Evolutionary conservation across 768 basidiomycete genomes (phyloP), one percentile per base, ranked within the genome.

Genomic region (Leccinum rimulosum): DNA sequence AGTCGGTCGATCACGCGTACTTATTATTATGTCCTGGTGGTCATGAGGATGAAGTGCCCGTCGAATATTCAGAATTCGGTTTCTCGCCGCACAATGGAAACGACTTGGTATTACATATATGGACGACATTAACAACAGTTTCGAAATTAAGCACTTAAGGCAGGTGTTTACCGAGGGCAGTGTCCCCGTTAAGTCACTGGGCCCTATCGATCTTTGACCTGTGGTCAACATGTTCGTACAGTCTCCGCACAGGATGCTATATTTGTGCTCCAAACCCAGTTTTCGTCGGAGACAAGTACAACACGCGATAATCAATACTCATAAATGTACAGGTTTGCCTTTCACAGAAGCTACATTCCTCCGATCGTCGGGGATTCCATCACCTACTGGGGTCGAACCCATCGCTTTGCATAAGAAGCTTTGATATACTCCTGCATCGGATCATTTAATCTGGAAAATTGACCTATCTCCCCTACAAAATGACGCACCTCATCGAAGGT

Each of bases 401-500:
- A 61, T 6, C 54, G 48, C n/a, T 22, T 61, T 19, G 17, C 36
- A 40, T 59, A 65, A 3, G 6, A 0, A 10, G 0, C 28, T n/a
- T 53, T 62, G 31, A 66, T 1, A 12, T 54, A 22, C 6, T 70
- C 69, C 68, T 69, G 48, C 2, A 17, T 12, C 19, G 25, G 19
- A 25, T 22, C 4, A 7, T 50, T 52, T 9, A 59, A 19, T 15
- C 28, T n/a, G 17, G 22, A 11, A 27, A 25, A 3, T 22, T 1
- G 15, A 19, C 3, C 33, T 22, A 25, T 19, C 19, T 4, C 30
- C n/a, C 25, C 11, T 3, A 30, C 0, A 33, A 22, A 12, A 12
- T 6, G 5, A 74, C 80, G n/a, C 64, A 84, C 85, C 70, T 74
- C 71, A 58, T 84, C 72, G 56, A 83, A 87, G 0, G 84, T 88